Evolutionary conservation across 2,329 filamentous ascomycete genomes (phyloP).

Genomic region (Cadophora luteo-olivacea): DNA sequence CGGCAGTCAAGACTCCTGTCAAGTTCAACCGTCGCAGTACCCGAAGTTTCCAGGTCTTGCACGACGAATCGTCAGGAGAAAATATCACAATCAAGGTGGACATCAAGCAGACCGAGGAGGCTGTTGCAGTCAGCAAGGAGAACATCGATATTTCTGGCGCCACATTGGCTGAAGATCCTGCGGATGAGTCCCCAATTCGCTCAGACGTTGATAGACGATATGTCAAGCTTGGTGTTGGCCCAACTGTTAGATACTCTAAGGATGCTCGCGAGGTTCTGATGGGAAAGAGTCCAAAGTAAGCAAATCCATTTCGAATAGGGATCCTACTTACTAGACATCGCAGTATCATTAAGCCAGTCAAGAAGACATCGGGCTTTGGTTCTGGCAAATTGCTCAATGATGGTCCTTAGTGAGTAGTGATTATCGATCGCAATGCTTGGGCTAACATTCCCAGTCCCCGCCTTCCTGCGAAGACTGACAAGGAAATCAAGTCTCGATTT

Average conservation of each 20-base stretch:
- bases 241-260: conserved; percentile 16
- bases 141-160: not conserved
- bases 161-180: not conserved
- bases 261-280: conserved; percentile 25
- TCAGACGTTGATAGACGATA: conserved; percentile 17
- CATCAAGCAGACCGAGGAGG: conserved; percentile 4
- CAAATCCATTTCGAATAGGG: too few species aligned
- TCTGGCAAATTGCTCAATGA: not conserved
- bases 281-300: conserved; percentile 16
- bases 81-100: not conserved
- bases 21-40: conserved; percentile 9
- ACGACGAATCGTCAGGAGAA: not conserved
- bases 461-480: not conserved
- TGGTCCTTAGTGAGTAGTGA: conserved; percentile 10
- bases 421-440: not conserved
- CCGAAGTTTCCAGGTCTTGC: conserved; percentile 7
- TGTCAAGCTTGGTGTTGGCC: conserved; percentile 20
- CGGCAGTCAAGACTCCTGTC: not conserved
- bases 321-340: not conserved
- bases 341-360: not conserved
- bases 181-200: not conserved
- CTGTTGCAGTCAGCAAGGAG: not conserved
- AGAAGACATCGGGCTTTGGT: conserved; percentile 1
- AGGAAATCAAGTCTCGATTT: conserved; percentile 11
- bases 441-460: conserved; percentile 1